Percentiles rank a stretch among this genome's conserved stretches.
phyloP scores from a whole-genome alignment of 352 stramenopile species.

The Peronospora tabacina region DNA sequence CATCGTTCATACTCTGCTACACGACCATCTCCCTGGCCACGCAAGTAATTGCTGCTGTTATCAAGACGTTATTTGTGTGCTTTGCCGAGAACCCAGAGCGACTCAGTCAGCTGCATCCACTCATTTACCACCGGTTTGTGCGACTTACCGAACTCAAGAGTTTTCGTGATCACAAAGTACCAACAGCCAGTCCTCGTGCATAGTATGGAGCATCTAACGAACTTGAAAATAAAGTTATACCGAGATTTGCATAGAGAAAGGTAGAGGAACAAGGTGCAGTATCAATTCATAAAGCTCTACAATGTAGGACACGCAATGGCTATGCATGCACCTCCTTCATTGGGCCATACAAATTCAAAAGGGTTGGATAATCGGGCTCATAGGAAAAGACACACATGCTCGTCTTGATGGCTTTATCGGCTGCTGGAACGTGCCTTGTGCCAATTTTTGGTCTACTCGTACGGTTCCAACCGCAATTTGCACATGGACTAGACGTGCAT shows the following conservation, averaged over 20 bases:
- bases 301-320: no score
- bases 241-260: no score
- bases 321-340: not conserved
- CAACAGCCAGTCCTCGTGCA: conserved; percentile 12
- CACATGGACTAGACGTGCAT: conserved; percentile 44
- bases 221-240: no score
- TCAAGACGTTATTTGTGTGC: conserved; percentile 85
- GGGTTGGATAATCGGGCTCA: conserved; percentile 7
- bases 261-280: no score
- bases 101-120: conserved; percentile 71
- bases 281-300: no score
- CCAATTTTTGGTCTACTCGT: conserved; percentile 52
- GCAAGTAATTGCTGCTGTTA: conserved; percentile 61
- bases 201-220: not conserved
- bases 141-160: conserved; percentile 78
- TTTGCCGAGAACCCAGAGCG: conserved; percentile 75
- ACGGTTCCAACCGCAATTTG: conserved; percentile 47
- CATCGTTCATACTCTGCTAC: conserved; percentile 71
- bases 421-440: conserved; percentile 41
- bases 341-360: conserved; percentile 8
- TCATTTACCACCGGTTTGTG: conserved; percentile 85
- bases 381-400: conserved; percentile 24
- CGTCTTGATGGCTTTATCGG: conserved; percentile 39
- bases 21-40: conserved; percentile 71
- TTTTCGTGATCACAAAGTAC: conserved; percentile 68